These are phyloP conservation scores for Quercus ilex DNA, from an alignment of 306 rosid species.

Conservation along the genomic window DNA sequence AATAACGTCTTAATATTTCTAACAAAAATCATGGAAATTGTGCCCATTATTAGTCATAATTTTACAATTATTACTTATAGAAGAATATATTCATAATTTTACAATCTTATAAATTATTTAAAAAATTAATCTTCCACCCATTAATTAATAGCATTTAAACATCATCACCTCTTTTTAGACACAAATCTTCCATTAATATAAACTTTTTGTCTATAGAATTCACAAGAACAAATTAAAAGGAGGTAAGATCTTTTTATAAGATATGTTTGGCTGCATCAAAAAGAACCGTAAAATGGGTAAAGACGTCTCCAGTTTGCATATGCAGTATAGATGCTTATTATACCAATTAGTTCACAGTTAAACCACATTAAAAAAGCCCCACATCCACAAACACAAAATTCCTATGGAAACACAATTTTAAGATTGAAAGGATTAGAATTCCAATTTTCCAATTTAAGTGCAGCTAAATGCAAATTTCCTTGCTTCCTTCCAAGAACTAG, in stretches of 20 bases:
- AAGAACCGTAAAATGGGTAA: not conserved
- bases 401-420: not conserved
- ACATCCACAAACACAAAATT: not conserved
- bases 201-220: not conserved
- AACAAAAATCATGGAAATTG: not conserved
- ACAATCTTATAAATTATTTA: not conserved
- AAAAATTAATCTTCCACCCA: not conserved
- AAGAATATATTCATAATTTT: not conserved
- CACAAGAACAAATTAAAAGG: not conserved
- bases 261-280: not conserved
- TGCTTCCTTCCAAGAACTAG: not conserved
- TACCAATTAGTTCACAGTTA: not conserved
- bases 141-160: constrained; percentile 3
- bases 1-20: not conserved
- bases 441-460: not conserved
- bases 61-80: not conserved
- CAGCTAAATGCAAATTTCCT: not conserved
- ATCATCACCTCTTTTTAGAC: not conserved
- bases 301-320: not conserved
- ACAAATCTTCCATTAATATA: not conserved
- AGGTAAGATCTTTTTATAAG: not conserved
- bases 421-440: not conserved
- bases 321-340: not conserved
- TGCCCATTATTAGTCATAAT: not conserved
- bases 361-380: not conserved